Evolutionary conservation across 2,329 filamentous ascomycete genomes (phyloP), one percentile per base, ranked within the genome.

Genomic region (Clonostachys byssicola): DNA sequence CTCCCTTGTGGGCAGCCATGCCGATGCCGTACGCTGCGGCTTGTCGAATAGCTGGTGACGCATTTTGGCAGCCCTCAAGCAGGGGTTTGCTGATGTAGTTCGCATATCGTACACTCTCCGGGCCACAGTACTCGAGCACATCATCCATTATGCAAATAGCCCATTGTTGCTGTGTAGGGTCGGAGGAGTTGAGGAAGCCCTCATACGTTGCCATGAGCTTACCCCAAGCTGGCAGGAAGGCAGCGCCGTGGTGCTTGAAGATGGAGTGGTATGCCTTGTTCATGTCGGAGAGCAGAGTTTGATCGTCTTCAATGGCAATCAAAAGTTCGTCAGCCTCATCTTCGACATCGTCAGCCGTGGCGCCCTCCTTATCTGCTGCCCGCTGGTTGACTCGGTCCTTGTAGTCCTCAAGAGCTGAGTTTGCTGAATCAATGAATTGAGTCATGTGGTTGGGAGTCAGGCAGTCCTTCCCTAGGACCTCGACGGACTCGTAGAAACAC

Each of bases 221-320:
- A 63, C 96, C 88, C 92, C 92, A 99, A 40, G 89, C 77, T 6
- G 85, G 86, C 46, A 99, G 77, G 76, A 99, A 99, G 12, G 79
- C 74, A 10, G 83, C 77, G 20, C 89, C 89, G 64, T 96, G 91
- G 71, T 96, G 92, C 76, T 97, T 97, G 79, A 99, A 99, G 55
- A 99, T 90, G 51, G 91, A 92, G 70, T 99, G 94, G 80, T 95
- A 99, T 1, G 94, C 92, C 76, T 99, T 99, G 81, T 99, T 99
- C 94, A 99, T 99, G 62, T 99, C 94, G 2, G 92, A 96, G 40
- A 99, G 79, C 16, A 99, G 78, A 18, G 91, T 96, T 69, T 97
- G 92, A 63, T 99, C 94, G 56, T 99, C 94, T 66, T 99, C 94
- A 43, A 99, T 92, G 12, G 92, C 94, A 57, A 95, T 87, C 34